These are phyloP conservation scores for Brettanomyces anomalus DNA, from an alignment of 805 yeast genomes.

Conservation along the genomic window DNA sequence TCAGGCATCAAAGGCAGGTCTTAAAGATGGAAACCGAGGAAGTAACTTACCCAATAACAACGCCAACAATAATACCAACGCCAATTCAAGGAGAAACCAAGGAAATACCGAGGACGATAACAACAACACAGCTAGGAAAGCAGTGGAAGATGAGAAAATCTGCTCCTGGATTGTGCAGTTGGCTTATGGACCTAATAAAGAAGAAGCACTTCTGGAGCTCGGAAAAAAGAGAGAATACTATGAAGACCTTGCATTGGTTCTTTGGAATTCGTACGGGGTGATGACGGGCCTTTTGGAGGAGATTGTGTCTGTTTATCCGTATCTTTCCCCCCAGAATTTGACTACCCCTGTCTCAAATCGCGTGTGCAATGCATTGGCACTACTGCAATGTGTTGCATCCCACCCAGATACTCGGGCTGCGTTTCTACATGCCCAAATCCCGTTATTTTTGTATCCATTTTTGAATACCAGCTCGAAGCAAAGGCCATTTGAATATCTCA, in stretches of 20 bases:
- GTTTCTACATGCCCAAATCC: conserved; percentile 84
- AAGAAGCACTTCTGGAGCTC: conserved; percentile 82
- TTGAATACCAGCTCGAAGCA: conserved; percentile 86
- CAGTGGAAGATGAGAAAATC: conserved; percentile 70
- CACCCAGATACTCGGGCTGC: conserved; percentile 83
- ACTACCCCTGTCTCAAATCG: conserved; percentile 84
- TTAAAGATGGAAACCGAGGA: too few species aligned
- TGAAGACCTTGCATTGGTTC: conserved; percentile 83
- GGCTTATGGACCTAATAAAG: conserved; percentile 84
- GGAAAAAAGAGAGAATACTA: conserved; percentile 93
- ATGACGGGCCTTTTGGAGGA: conserved; percentile 89
- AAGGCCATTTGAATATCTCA: conserved; percentile 85
- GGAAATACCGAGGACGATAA: not conserved
- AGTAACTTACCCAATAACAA: not conserved
- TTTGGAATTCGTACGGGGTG: conserved; percentile 96
- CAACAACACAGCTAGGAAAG: conserved; percentile 17
- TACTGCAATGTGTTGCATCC: conserved; percentile 93
- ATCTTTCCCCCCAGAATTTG: conserved; percentile 76
- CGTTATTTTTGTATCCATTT: conserved; percentile 88
- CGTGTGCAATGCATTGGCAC: conserved; percentile 91
- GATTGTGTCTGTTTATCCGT: conserved; percentile 83
- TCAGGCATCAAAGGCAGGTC: too few species aligned
- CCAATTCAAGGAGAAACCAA: conserved; percentile 1
- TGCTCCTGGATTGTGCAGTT: conserved; percentile 86
- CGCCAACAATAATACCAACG: not conserved